Evolutionary conservation across 805 yeast species (phyloP).

Genomic region (Candida caryicola): DNA sequence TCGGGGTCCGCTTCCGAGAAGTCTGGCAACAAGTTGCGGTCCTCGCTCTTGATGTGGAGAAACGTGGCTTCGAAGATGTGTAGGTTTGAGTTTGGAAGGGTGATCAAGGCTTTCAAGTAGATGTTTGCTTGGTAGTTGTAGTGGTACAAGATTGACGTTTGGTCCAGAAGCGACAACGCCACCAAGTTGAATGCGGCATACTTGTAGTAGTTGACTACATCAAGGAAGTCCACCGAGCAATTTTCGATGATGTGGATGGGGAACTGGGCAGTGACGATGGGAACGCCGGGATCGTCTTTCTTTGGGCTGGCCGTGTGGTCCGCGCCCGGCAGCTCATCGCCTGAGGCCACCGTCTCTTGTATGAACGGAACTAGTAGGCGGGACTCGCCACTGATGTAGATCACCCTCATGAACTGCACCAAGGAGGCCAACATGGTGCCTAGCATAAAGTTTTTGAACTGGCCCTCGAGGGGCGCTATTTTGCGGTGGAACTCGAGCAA

Average conservation of each 20-base stretch:
- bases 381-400: slow-evolving; percentile 19
- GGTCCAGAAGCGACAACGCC: slow-evolving; percentile 13
- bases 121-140: slow-evolving; percentile 17
- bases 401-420: slow-evolving; percentile 13
- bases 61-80: slow-evolving; percentile 8
- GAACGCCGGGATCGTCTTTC: no score
- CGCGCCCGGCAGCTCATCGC: not conserved
- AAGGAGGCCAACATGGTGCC: slow-evolving; percentile 4
- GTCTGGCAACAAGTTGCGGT: slow-evolving; percentile 5
- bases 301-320: not conserved
- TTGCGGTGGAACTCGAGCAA: not conserved
- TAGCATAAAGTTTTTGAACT: not conserved
- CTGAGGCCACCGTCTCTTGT: not conserved
- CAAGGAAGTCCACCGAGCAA: slow-evolving; percentile 13
- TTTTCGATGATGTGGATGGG: slow-evolving; percentile 18
- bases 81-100: slow-evolving; percentile 21
- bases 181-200: slow-evolving; percentile 28
- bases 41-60: slow-evolving; percentile 2
- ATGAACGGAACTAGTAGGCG: slow-evolving; percentile 15
- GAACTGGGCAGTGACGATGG: slow-evolving; percentile 19
- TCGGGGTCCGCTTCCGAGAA: not conserved
- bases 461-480: not conserved
- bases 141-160: not conserved
- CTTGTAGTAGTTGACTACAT: slow-evolving; percentile 23
- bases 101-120: slow-evolving; percentile 22